These are phyloP conservation scores for Cudoniella acicularis DNA, from an alignment of 495 filamentous ascomycete species.

Conservation along the genomic window DNA sequence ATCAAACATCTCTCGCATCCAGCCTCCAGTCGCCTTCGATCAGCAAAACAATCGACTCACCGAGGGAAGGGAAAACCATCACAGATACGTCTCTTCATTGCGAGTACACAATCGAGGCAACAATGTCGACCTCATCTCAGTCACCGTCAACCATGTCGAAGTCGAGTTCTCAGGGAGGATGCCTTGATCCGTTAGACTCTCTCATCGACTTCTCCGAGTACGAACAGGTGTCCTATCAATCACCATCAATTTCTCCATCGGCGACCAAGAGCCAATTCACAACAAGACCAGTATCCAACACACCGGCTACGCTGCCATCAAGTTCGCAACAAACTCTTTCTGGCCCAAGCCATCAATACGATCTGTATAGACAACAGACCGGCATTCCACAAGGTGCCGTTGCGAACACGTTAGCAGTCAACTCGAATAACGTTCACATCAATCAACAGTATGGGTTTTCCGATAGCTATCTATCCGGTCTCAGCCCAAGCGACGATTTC, in stretches of 20 bases:
- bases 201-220: slow-evolving; percentile 46
- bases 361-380: slow-evolving; percentile 86
- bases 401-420: slow-evolving; percentile 64
- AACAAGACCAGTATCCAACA: slow-evolving; percentile 27
- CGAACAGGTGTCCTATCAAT: slow-evolving; percentile 39
- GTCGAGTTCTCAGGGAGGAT: slow-evolving; percentile 24
- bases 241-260: slow-evolving; percentile 44
- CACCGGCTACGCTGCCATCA: slow-evolving; percentile 35
- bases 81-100: slow-evolving; percentile 3
- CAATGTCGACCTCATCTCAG: slow-evolving; percentile 18
- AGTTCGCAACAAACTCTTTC: slow-evolving; percentile 54
- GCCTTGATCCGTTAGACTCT: slow-evolving; percentile 35
- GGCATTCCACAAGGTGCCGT: slow-evolving; percentile 78
- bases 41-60: not conserved
- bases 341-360: slow-evolving; percentile 88
- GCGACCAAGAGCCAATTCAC: slow-evolving; percentile 31
- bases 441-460: slow-evolving; percentile 47
- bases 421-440: slow-evolving; percentile 50
- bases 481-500: slow-evolving; percentile 42
- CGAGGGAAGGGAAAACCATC: not conserved
- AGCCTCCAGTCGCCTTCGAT: not conserved
- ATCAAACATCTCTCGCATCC: not conserved
- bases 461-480: slow-evolving; percentile 50
- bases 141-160: slow-evolving; percentile 25
- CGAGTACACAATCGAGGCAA: not conserved